phyloP scores from a whole-genome alignment of 805 yeast species.

The Teunomyces kruisii region DNA sequence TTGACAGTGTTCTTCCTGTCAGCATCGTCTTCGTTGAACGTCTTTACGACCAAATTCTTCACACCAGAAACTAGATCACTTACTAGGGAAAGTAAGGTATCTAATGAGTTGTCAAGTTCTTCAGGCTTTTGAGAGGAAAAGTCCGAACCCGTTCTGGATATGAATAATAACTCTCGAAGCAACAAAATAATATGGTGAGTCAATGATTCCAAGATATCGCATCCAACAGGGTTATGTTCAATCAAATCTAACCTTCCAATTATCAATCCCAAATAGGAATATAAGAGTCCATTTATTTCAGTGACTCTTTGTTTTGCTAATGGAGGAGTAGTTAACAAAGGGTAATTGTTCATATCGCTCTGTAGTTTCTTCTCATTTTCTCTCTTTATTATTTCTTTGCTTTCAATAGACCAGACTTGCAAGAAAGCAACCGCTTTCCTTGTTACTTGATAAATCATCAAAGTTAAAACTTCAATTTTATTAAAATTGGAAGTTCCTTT shows the following conservation, averaged over 20 bases:
- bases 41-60: constrained; percentile 57
- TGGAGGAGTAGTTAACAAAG: constrained; percentile 55
- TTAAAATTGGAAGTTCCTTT: constrained; percentile 59
- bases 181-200: constrained; percentile 68
- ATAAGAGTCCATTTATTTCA: constrained; percentile 60
- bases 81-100: constrained; percentile 56
- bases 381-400: constrained; percentile 43
- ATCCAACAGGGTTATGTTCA: constrained; percentile 70
- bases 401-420: constrained; percentile 71
- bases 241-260: constrained; percentile 77
- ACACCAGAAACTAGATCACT: constrained; percentile 66
- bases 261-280: constrained; percentile 62
- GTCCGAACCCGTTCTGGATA: constrained; percentile 51
- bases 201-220: constrained; percentile 63
- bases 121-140: constrained; percentile 37
- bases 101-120: constrained; percentile 52
- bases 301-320: constrained; percentile 59
- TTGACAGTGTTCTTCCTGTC: constrained; percentile 22
- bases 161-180: constrained; percentile 60
- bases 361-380: constrained; percentile 34
- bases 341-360: constrained; percentile 41
- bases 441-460: constrained; percentile 65
- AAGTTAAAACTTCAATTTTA: constrained; percentile 60
- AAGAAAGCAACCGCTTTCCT: constrained; percentile 64
- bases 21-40: constrained; percentile 43